phyloP scores from a whole-genome alignment of 2,329 filamentous ascomycete species.

The Colletotrichum sp. region DNA sequence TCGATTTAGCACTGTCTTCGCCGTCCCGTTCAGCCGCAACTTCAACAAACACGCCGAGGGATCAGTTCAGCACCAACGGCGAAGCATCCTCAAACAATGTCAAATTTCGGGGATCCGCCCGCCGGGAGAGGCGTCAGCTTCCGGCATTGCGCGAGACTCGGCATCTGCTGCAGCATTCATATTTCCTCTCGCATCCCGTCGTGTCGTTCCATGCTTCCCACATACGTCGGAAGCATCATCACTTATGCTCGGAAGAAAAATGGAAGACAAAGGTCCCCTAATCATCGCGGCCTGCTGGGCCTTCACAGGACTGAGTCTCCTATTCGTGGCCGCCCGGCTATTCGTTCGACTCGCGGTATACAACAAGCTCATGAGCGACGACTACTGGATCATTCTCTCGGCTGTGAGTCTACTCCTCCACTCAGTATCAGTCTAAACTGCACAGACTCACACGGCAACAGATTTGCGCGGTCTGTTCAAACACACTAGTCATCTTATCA shows the following conservation, averaged over 20 bases:
- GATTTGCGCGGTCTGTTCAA: background rate
- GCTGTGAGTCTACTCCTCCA: background rate
- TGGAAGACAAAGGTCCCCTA: slow-evolving; percentile 23
- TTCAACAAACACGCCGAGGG: background rate
- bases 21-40: background rate
- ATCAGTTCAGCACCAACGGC: background rate
- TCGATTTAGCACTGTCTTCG: background rate
- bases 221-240: background rate
- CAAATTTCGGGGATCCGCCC: background rate
- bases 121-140: background rate
- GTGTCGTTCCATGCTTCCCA: background rate
- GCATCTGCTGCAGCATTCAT: background rate
- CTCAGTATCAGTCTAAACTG: rapidly evolving
- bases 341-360: slow-evolving; percentile 19
- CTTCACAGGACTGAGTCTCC: slow-evolving; percentile 17
- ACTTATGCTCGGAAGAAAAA: background rate
- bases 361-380: slow-evolving; percentile 19
- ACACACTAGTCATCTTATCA: slow-evolving; percentile 6
- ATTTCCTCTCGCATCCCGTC: background rate
- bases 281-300: slow-evolving; percentile 23
- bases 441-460: background rate
- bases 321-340: slow-evolving; percentile 20
- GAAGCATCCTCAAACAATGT: background rate
- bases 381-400: slow-evolving; percentile 20
- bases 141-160: background rate